A percentile compares a stretch with the other conserved stretches of the same genome.
phyloP scores from a whole-genome alignment of 2,329 filamentous ascomycete species.

The Sphaceloma murrayae region DNA sequence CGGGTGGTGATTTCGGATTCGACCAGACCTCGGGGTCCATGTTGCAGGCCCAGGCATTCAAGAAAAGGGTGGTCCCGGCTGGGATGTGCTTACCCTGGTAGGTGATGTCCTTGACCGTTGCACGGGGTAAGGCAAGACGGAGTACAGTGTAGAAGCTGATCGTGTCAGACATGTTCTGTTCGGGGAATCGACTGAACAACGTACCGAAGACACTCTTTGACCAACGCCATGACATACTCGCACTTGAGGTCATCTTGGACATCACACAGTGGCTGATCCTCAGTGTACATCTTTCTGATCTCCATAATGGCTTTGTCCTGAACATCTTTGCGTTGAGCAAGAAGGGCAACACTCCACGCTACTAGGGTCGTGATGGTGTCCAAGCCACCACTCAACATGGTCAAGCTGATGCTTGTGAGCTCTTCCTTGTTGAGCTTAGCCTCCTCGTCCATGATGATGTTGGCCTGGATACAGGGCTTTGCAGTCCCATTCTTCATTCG shows the following conservation, averaged over 20 bases:
- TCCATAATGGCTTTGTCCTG: slow-evolving; percentile 51
- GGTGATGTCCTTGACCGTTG: slow-evolving; percentile 49
- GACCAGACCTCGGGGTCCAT: slow-evolving; percentile 52
- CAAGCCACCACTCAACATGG: slow-evolving; percentile 58
- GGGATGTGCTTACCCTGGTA: slow-evolving; percentile 52
- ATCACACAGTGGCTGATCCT: slow-evolving; percentile 49
- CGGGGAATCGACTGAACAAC: too few species aligned
- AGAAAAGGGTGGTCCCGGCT: slow-evolving; percentile 53
- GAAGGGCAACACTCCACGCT: slow-evolving; percentile 53
- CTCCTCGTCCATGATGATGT: slow-evolving; percentile 55
- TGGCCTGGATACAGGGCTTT: slow-evolving; percentile 57
- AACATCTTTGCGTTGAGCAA: slow-evolving; percentile 52
- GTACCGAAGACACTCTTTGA: slow-evolving; percentile 50
- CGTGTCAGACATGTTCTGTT: too few species aligned
- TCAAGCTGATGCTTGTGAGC: slow-evolving; percentile 55
- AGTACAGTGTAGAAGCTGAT: slow-evolving; percentile 52
- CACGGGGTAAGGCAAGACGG: slow-evolving; percentile 51
- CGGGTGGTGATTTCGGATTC: slow-evolving; percentile 36
- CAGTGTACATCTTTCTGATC: slow-evolving; percentile 46
- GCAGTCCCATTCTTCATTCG: slow-evolving; percentile 52
- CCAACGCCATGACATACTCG: slow-evolving; percentile 52
- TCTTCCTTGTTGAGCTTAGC: slow-evolving; percentile 54
- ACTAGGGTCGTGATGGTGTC: slow-evolving; percentile 58
- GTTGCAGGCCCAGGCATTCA: slow-evolving; percentile 61
- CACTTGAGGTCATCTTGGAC: slow-evolving; percentile 55